Base-by-base conservation (phyloP, 1,284 basidiomycete genomes). In the Rhodotorula sp. region DNA sequence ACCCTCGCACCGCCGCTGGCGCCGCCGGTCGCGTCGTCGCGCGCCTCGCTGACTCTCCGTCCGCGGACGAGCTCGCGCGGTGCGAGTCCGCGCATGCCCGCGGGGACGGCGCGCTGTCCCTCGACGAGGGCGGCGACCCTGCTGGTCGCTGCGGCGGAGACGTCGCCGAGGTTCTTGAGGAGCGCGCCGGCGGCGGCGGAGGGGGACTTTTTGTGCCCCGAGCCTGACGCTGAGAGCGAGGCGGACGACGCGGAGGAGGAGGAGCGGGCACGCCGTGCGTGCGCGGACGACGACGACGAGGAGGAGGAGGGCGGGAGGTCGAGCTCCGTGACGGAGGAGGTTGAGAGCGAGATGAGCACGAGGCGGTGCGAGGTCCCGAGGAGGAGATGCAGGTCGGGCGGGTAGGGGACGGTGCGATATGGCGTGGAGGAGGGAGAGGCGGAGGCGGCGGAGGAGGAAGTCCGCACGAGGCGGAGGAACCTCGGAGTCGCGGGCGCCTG, bases 401-500 rank as follows among this genome's bases (percentile, higher is more conserved):
- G 27, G 32, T 39, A 34, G 55, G 32, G 32, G 29, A 32, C 34
- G 9, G 27, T 32, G 29, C 7, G 17, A 34, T 25, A 27, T 3
- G 65, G 3, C 8, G 56, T 0, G 19, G 13, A n/a, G 9, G 55
- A 32, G 37, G 37, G 19, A 44, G 53, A n/a, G 37, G 44, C 3
- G 53, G 51, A 22, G 10, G 19, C n/a, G 7, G 60, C 34, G 0
- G 54, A 41, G 39, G 39, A 41, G 37, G 62, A 29, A 12, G 51
- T 41, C 21, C 67, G 58, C 27, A 75, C 44, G 56, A 75, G 66
- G 25, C 46, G 50, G 37, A 75, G 3, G 37, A 67, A 68, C 5
- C 56, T 55, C 17, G 73, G 73, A 1, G 73, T 70, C 0, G 73
- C 46, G 0, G 73, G 73, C 7, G 73, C 67, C 73, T 75, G 67